phyloP scores from a whole-genome alignment of 176 grass and related monocot genomes.

The Hordeum marinum region DNA sequence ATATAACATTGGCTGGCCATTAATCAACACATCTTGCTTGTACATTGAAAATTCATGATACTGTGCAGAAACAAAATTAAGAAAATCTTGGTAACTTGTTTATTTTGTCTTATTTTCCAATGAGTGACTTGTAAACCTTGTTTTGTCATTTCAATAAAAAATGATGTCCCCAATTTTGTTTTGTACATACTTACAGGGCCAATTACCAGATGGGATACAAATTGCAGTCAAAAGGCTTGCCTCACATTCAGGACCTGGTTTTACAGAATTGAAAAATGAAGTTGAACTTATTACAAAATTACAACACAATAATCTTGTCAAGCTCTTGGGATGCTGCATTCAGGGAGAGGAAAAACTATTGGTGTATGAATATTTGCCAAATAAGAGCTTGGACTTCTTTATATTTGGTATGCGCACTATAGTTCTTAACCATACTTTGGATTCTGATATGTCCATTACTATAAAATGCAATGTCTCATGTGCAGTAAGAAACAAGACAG shows the following conservation, averaged over 20 bases:
- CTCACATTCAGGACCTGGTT: constrained; percentile 8
- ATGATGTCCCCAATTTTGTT: neutral
- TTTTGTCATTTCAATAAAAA: neutral
- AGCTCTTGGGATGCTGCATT: too few relatives aligned
- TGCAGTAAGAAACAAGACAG: too few relatives aligned
- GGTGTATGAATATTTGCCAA: too few relatives aligned
- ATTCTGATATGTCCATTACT: neutral
- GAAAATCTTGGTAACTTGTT: neutral
- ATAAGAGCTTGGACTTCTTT: too few relatives aligned
- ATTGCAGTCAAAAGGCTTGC: constrained; percentile 19
- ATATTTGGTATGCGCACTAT: too few relatives aligned
- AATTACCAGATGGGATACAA: neutral
- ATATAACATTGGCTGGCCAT: neutral
- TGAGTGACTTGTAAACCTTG: neutral
- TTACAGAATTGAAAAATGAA: neutral
- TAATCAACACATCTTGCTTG: too few relatives aligned
- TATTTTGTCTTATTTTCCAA: neutral
- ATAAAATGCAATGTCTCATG: too few relatives aligned
- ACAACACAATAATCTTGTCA: too few relatives aligned
- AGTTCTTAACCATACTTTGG: neutral
- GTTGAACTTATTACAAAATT: too few relatives aligned
- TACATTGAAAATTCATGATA: too few relatives aligned
- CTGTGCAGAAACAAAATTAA: neutral
- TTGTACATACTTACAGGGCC: too few relatives aligned
- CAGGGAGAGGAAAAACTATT: too few relatives aligned